Evolutionary conservation across 2,329 filamentous ascomycete genomes (phyloP).

Genomic region (Fusarium pilosicola): DNA sequence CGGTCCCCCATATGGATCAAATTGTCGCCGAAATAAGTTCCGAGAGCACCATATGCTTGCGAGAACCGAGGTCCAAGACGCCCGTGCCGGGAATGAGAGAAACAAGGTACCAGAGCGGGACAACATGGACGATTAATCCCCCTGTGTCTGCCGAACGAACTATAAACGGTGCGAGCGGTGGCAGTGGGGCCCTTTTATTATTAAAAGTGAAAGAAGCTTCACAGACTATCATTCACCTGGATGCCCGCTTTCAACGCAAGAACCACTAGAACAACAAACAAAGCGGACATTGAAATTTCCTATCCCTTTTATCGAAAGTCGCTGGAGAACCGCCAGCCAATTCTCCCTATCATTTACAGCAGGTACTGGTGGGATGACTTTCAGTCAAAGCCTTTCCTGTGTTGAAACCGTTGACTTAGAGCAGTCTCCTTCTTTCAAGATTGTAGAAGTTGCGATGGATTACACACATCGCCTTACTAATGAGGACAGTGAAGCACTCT

Average conservation of each 20-base stretch:
- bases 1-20: no score
- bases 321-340: rapidly evolving
- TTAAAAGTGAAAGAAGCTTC: not conserved
- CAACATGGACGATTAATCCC: rapidly evolving
- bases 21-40: no score
- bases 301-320: rapidly evolving
- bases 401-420: rapidly evolving
- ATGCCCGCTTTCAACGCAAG: not conserved
- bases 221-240: not conserved
- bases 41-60: no score
- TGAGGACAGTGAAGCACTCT: not conserved
- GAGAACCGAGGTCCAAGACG: no score
- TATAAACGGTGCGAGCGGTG: not conserved
- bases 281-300: not conserved
- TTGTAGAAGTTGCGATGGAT: no score
- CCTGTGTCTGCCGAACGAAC: rapidly evolving
- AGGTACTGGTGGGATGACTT: rapidly evolving
- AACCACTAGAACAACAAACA: rapidly evolving
- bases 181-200: rapidly evolving
- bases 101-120: not conserved
- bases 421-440: not conserved
- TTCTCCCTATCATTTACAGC: not conserved
- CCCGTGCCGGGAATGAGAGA: rapidly evolving
- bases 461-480: no score
- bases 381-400: not conserved